Conservation (phyloP, 805 yeast genomes). For the Myxozyma geophila region DNA sequence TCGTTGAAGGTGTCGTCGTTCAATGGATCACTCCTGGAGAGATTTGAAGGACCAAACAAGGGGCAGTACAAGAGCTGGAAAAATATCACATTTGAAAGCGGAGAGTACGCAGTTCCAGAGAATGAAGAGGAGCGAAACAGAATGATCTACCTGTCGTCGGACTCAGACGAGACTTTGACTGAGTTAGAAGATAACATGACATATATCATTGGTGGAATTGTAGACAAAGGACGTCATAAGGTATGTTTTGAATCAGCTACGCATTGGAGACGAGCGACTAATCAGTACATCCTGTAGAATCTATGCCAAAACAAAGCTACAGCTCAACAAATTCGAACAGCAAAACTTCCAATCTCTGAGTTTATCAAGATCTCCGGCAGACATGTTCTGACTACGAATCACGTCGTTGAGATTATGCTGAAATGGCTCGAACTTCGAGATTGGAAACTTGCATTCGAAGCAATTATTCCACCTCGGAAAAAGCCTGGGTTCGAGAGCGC, state of each 20-base stretch:
- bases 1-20: slow-evolving; percentile 67
- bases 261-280: background rate
- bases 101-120: slow-evolving; percentile 47
- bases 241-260: background rate
- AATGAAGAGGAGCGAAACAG: slow-evolving; percentile 16
- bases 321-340: slow-evolving; percentile 69
- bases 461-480: slow-evolving; percentile 85
- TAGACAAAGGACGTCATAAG: slow-evolving; percentile 78
- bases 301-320: slow-evolving; percentile 83
- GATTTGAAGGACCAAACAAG: slow-evolving; percentile 68
- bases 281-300: slow-evolving; percentile 58
- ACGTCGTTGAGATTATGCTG: slow-evolving; percentile 86
- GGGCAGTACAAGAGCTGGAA: slow-evolving; percentile 70
- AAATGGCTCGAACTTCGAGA: slow-evolving; percentile 77
- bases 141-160: slow-evolving; percentile 79
- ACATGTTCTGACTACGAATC: slow-evolving; percentile 88
- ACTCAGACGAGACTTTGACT: slow-evolving; percentile 71
- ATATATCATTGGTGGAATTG: slow-evolving; percentile 93
- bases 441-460: slow-evolving; percentile 87
- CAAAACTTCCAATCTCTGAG: slow-evolving; percentile 84
- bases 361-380: slow-evolving; percentile 82
- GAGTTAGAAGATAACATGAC: slow-evolving; percentile 70
- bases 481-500: slow-evolving; percentile 38
- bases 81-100: slow-evolving; percentile 57
- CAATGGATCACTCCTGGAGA: slow-evolving; percentile 62